phyloP scores from a whole-genome alignment of 768 basidiomycete species.

The Lactifluus volemus region DNA sequence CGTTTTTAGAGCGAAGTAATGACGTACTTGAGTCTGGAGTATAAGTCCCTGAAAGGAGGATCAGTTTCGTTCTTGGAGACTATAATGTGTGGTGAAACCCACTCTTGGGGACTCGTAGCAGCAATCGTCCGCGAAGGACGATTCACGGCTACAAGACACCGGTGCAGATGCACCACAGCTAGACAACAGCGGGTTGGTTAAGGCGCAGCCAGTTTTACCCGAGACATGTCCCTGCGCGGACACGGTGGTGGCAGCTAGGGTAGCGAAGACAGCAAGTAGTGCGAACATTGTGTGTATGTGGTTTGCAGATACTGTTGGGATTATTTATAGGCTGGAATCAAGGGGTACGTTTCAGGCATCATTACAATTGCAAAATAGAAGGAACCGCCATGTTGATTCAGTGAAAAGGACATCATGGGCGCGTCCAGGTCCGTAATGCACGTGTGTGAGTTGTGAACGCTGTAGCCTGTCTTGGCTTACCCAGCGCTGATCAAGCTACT shows the following conservation, averaged over 20 bases:
- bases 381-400: no score
- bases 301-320: not conserved
- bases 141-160: constrained; percentile 47
- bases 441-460: no score
- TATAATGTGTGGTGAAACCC: constrained; percentile 22
- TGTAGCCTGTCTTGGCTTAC: no score
- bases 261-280: constrained; percentile 6
- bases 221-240: constrained; percentile 12
- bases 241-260: not conserved
- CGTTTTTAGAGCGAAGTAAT: not conserved
- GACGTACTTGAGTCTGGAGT: constrained; percentile 43
- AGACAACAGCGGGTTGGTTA: constrained; percentile 31
- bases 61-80: not conserved
- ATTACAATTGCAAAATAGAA: no score
- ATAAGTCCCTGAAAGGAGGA: constrained; percentile 41
- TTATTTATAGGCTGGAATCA: not conserved
- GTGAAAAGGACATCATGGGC: no score
- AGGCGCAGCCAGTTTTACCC: not conserved
- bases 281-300: constrained; percentile 18
- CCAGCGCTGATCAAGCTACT: no score
- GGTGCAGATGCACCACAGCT: constrained; percentile 43
- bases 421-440: no score
- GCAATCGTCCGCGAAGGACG: constrained; percentile 37
- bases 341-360: no score
- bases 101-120: constrained; percentile 64